These are phyloP conservation scores for Xylaria palmicola DNA, from an alignment of 495 filamentous ascomycete species.

Conservation along the genomic window DNA sequence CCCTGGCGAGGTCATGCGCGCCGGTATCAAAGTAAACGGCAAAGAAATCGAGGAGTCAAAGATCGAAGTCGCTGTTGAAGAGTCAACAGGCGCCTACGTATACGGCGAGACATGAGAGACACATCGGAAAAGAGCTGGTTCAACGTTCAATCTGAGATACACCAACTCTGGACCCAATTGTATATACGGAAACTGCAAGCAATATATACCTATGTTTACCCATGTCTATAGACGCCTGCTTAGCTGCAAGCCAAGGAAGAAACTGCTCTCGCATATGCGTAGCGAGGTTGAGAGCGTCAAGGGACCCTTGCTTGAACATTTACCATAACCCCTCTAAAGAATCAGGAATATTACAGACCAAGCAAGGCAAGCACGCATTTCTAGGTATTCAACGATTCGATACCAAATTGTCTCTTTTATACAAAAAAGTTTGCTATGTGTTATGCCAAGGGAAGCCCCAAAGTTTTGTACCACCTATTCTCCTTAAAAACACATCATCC, in stretches of 20 bases:
- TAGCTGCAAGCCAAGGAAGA: neutral
- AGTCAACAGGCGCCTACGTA: conserved; percentile 55
- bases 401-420: neutral
- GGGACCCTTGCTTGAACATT: neutral
- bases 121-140: neutral
- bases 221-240: neutral
- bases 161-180: neutral
- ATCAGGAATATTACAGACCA: neutral
- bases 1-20: conserved; percentile 85
- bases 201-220: neutral
- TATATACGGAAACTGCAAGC: neutral
- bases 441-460: neutral
- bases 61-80: conserved; percentile 80
- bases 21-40: conserved; percentile 76
- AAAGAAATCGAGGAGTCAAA: conserved; percentile 82
- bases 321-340: too few species aligned
- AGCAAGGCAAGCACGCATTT: neutral
- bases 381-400: neutral
- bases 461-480: neutral
- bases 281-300: neutral
- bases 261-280: neutral
- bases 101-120: conserved; percentile 59
- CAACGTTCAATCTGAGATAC: neutral
- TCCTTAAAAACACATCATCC: neutral
- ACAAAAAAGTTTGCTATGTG: neutral